Conservation (phyloP, 805 yeast genomes). For the Candida pseudofarinosa region DNA sequence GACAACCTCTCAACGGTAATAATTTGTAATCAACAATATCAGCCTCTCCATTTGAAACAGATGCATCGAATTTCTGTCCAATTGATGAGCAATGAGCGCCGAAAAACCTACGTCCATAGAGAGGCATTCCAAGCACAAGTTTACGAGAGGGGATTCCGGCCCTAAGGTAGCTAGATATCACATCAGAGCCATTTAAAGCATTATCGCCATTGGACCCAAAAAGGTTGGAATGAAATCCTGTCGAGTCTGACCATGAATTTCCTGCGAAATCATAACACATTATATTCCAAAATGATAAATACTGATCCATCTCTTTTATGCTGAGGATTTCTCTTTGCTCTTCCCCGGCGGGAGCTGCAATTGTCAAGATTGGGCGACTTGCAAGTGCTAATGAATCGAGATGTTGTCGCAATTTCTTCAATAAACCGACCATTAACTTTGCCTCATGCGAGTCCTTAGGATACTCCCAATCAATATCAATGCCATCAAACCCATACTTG, state of each 20-base stretch:
- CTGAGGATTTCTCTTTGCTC: constrained; percentile 42
- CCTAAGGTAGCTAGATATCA: constrained; percentile 41
- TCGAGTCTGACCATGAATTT: constrained; percentile 53
- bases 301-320: constrained; percentile 51
- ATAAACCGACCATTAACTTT: constrained; percentile 37
- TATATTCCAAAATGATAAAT: constrained; percentile 70
- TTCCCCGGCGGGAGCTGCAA: constrained; percentile 73
- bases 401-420: constrained; percentile 34
- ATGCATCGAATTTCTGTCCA: constrained; percentile 35
- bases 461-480: constrained; percentile 95
- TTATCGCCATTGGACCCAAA: constrained; percentile 43
- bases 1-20: constrained; percentile 41
- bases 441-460: constrained; percentile 53
- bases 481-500: constrained; percentile 74
- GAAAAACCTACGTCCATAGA: constrained; percentile 57
- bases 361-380: constrained; percentile 45
- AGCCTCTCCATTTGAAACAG: constrained; percentile 38
- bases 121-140: constrained; percentile 80
- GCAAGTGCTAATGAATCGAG: constrained; percentile 27
- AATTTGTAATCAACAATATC: constrained; percentile 50
- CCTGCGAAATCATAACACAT: constrained; percentile 93
- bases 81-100: constrained; percentile 33
- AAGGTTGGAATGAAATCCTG: constrained; percentile 67
- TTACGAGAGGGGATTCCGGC: constrained; percentile 46
- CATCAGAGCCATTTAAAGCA: constrained; percentile 44